A percentile compares a stretch with the other conserved stretches of the same genome.
Conservation (phyloP, 2,329 filamentous ascomycete species). For the Claviceps monticola region DNA sequence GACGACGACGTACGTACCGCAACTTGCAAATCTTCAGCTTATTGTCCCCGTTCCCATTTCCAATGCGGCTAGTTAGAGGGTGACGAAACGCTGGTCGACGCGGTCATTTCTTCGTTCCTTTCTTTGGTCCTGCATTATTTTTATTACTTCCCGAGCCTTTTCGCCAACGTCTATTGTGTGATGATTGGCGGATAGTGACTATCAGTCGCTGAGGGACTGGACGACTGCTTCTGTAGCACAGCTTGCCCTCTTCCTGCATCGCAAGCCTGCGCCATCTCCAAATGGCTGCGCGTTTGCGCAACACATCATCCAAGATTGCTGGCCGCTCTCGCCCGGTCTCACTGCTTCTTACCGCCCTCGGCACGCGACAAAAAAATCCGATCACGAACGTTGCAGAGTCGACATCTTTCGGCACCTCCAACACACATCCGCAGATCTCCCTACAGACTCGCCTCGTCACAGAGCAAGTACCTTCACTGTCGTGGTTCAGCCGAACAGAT, state of each 20-base stretch:
- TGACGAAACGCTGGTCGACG: neutral
- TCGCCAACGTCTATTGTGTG: neutral
- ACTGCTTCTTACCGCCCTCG: neutral
- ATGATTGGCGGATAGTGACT: too few relatives aligned
- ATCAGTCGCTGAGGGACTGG: neutral
- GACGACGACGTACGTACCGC: neutral
- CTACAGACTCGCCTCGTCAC: conserved; percentile 3
- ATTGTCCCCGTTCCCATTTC: neutral
- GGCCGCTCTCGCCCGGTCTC: neutral
- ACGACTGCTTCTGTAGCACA: neutral
- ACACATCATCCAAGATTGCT: conserved; percentile 12
- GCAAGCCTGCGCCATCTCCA: conserved; percentile 5
- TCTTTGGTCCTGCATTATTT: neutral
- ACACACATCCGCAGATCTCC: neutral
- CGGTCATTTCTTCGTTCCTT: neutral
- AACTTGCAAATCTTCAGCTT: neutral
- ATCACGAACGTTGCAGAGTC: neutral
- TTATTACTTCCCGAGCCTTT: neutral
- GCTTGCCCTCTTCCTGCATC: neutral
- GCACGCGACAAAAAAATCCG: neutral
- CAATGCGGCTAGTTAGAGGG: neutral
- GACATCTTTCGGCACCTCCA: neutral
- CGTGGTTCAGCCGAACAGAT: conserved; percentile 21
- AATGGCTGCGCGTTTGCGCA: conserved; percentile 20
- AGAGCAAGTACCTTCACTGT: conserved; percentile 3